Evolutionary conservation across 148 eudicot genomes (phyloP), one percentile per base, ranked within the genome.

Genomic region (Chenopodium album): DNA sequence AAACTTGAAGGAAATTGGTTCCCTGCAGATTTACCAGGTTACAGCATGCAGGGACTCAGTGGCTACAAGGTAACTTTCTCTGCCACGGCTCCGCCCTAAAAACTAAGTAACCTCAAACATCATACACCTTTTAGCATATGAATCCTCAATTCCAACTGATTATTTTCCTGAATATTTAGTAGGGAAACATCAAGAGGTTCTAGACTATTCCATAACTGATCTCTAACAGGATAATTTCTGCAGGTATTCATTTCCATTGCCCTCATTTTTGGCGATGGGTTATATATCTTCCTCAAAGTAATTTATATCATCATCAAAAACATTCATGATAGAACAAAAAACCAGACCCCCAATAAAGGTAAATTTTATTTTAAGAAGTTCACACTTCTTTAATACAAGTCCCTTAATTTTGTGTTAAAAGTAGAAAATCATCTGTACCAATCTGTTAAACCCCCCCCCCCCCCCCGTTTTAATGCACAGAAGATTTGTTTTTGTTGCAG

Each of bases 181-280:
- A 62, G 23, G 65, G 52, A 13, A 13, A 62, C 5, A 62, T 11
- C 5, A 34, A 2, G 37, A 34, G 4, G 37, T 34, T 60, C 65
- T 60, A n/a, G 26, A 60, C 26, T 62, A 9, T 20, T 62, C 26
- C 26, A 22, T 7, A 7, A 20, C 66, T 22, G 11, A 0, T 22
- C 29, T 72, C 75, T 41, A 22, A 72, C 29, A 46, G 23, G 26
- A 22, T 8, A 8, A 9, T 46, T 13, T 12, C 80, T 79, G 86
- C 91, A 93, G 95, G 94, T 90, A 32, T 94, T 94, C 69, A 85
- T 94, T 73, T 87, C 98, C 17, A 92, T 94, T 60, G 91, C 95
- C 59, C 93, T 94, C 48, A 87, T 94, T 23, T 84, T 92, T 8
- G 95, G 98, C 13, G 98, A 94, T 76, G 98, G 98, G 34, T 88